phyloP scores from a whole-genome alignment of 2,329 filamentous ascomycete species.

The Immersiporthe knoxdaviesiana region DNA sequence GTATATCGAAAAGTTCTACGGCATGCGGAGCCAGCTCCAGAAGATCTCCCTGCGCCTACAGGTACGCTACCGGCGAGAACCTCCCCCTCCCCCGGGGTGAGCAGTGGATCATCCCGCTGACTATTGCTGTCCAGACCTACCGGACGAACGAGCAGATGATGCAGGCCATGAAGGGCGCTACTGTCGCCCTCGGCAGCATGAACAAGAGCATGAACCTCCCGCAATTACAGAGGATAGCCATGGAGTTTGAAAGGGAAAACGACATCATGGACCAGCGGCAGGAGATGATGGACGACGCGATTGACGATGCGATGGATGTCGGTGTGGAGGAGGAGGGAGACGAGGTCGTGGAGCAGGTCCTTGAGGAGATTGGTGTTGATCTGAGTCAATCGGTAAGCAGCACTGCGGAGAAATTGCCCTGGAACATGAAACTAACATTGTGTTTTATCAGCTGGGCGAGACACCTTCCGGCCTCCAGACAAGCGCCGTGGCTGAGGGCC shows the following conservation, averaged over 20 bases:
- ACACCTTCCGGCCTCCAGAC: constrained; percentile 84
- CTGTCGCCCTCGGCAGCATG: constrained; percentile 91
- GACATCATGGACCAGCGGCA: constrained; percentile 99
- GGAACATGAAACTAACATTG: constrained; percentile 34
- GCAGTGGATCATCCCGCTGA: neutral
- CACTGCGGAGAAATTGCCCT: neutral
- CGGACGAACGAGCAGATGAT: constrained; percentile 99
- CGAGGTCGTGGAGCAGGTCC: constrained; percentile 92
- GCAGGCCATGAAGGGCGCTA: constrained; percentile 99
- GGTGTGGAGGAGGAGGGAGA: constrained; percentile 93
- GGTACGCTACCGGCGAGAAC: constrained; percentile 52
- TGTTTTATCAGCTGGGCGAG: constrained; percentile 74
- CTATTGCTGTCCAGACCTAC: constrained; percentile 68
- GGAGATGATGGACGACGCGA: constrained; percentile 99
- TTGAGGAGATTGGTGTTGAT: constrained; percentile 96
- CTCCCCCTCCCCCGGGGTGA: constrained; percentile 2
- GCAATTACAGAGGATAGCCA: constrained; percentile 91
- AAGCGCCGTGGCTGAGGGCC: constrained; percentile 70
- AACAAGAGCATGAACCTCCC: constrained; percentile 98
- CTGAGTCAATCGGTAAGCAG: constrained; percentile 80
- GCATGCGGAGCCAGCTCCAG: constrained; percentile 95
- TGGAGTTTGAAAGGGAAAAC: constrained; percentile 99
- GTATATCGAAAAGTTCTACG: constrained; percentile 98
- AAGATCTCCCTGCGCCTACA: constrained; percentile 94
- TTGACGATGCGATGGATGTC: constrained; percentile 93